Percentiles rank a stretch among this genome's conserved stretches.
Conservation (phyloP, 2,329 filamentous ascomycete species). For the Arthrobotrys iridis region DNA sequence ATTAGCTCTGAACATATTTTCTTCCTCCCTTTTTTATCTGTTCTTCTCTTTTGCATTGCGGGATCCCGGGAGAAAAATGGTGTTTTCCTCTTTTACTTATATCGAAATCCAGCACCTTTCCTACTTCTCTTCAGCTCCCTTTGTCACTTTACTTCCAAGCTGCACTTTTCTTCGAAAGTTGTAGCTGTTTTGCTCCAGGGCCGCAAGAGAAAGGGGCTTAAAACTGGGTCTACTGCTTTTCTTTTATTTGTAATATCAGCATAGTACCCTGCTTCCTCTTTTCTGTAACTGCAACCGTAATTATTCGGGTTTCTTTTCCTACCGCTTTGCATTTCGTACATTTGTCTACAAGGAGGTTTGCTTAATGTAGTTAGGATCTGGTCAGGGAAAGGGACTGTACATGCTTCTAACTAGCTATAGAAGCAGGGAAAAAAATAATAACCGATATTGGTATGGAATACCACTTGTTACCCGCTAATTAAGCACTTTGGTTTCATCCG, state of each 20-base stretch:
- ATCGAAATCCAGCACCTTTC: not conserved
- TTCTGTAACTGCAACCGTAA: no score
- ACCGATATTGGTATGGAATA: no score
- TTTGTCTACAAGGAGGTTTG: no score
- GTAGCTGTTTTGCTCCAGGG: no score
- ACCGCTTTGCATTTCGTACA: not conserved
- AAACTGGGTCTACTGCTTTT: not conserved
- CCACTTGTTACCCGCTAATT: no score
- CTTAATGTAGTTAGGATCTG: no score
- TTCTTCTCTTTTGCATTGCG: constrained; percentile 30
- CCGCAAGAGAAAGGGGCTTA: no score
- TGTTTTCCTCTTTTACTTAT: constrained; percentile 19
- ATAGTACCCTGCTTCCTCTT: no score
- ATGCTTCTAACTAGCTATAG: no score
- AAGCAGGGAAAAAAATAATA: no score
- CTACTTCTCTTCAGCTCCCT: not conserved
- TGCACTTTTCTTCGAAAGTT: not conserved
- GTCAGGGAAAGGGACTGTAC: no score
- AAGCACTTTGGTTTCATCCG: no score
- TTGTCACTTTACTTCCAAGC: not conserved
- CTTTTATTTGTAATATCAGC: not conserved
- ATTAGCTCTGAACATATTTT: constrained; percentile 1
- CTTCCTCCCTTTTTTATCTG: not conserved
- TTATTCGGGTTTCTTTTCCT: not conserved
- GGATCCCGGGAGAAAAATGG: constrained; percentile 14